Conservation (phyloP, 345 rosid genomes). For the Erodium maritimum region DNA sequence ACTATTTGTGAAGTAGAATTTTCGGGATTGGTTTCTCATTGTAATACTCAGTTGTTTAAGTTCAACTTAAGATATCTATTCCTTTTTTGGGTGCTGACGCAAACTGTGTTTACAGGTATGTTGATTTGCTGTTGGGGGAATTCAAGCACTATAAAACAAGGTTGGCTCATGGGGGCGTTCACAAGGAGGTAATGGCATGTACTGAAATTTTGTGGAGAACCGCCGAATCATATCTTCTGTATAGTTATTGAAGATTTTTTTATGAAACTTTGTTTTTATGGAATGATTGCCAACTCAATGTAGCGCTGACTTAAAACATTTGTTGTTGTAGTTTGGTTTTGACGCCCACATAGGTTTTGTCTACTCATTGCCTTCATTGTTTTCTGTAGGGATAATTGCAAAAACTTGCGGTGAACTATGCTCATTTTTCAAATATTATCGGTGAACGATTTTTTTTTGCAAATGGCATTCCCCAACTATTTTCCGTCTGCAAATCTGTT, state of each 20-base stretch:
- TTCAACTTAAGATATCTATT: not conserved
- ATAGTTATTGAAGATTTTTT: no score
- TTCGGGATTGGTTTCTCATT: not conserved
- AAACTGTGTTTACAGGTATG: constrained; percentile 44
- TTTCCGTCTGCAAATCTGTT: no score
- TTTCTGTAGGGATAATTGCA: no score
- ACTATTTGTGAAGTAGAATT: not conserved
- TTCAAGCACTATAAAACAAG: constrained; percentile 88
- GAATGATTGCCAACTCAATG: not conserved
- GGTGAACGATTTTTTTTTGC: no score
- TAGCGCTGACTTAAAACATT: not conserved
- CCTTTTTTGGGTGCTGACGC: constrained; percentile 1
- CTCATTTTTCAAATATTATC: no score
- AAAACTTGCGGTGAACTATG: no score
- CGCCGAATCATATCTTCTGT: not conserved
- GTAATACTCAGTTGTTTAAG: not conserved
- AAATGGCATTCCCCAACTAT: no score
- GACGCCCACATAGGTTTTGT: not conserved
- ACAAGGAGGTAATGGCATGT: constrained; percentile 55
- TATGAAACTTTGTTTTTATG: not conserved
- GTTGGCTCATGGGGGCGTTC: constrained; percentile 84
- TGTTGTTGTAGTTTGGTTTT: not conserved
- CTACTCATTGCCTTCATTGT: not conserved
- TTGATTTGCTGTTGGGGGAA: constrained; percentile 91
- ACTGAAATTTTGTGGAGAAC: not conserved